Conservation (phyloP, 305 asterid genomes). For the Plantago rigida region DNA sequence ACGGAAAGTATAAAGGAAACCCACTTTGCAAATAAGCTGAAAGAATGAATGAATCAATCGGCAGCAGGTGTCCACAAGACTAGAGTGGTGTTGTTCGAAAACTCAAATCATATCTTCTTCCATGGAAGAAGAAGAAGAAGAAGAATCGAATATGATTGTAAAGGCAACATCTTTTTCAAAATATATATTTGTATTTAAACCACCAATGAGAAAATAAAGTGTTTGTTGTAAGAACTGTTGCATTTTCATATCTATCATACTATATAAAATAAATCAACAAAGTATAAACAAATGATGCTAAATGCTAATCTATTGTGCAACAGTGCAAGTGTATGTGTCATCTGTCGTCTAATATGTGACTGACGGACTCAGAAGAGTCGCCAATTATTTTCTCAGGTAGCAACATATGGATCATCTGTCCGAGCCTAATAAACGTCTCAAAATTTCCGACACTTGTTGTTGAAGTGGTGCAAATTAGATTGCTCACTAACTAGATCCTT, state of each 20-base stretch:
- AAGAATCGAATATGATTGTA: constrained; percentile 40
- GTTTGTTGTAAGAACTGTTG: constrained; percentile 5
- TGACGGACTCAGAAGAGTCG: too few species aligned
- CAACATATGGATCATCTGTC: too few species aligned
- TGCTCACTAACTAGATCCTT: too few species aligned
- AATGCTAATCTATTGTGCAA: too few species aligned
- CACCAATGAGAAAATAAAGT: constrained; percentile 3
- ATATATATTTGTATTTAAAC: constrained; percentile 30
- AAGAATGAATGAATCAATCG: too few species aligned
- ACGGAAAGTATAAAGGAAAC: constrained; percentile 23
- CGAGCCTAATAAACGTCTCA: too few species aligned
- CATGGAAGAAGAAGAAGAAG: constrained; percentile 17
- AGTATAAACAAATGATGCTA: constrained; percentile 16
- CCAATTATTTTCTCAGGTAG: too few species aligned
- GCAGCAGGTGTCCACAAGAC: constrained; percentile 23
- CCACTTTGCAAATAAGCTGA: constrained; percentile 16
- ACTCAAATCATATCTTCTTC: constrained; percentile 11
- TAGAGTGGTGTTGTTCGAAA: constrained; percentile 14
- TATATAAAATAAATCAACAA: too few species aligned
- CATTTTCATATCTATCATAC: not conserved
- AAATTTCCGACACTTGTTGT: too few species aligned
- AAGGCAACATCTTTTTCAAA: constrained; percentile 34
- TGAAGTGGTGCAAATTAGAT: too few species aligned
- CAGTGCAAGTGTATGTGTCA: too few species aligned
- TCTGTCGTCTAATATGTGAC: too few species aligned